Conservation (phyloP, 768 basidiomycete species). For the Leucocoprinus birnbaumii region DNA sequence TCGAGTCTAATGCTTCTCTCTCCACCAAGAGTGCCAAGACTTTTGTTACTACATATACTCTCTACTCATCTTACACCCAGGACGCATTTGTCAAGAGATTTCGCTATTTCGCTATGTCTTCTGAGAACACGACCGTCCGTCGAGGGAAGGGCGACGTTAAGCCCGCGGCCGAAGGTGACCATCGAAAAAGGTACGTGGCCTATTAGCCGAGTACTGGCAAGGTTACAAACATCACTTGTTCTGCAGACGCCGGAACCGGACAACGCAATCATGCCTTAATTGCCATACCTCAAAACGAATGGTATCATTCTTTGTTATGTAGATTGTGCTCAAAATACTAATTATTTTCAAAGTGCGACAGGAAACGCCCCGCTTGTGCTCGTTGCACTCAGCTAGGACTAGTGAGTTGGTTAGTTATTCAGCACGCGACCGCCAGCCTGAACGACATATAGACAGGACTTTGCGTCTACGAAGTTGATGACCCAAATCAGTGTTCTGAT, state of each 20-base stretch:
- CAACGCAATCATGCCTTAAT: constrained; percentile 71
- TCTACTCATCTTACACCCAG: constrained; percentile 3
- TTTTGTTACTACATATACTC: constrained; percentile 23
- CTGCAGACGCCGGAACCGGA: constrained; percentile 59
- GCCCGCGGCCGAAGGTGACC: constrained; percentile 43
- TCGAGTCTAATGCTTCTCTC: constrained; percentile 15
- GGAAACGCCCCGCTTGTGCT: constrained; percentile 47
- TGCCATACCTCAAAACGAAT: constrained; percentile 74
- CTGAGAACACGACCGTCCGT: constrained; percentile 24
- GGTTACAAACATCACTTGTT: constrained; percentile 6
- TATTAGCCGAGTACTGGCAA: neutral
- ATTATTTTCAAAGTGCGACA: constrained; percentile 36
- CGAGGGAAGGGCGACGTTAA: constrained; percentile 27
- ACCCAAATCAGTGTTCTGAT: constrained; percentile 56
- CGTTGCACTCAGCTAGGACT: constrained; percentile 50
- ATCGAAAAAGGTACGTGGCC: constrained; percentile 42
- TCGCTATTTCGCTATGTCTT: constrained; percentile 23
- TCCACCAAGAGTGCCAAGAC: constrained; percentile 22
- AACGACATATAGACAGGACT: constrained; percentile 58
- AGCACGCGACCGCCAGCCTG: neutral
- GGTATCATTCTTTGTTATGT: constrained; percentile 34
- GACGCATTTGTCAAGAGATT: neutral
- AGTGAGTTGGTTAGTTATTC: constrained; percentile 23
- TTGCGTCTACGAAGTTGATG: constrained; percentile 84
- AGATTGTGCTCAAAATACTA: neutral